Evolutionary conservation across 192 early-diverging fungal species (phyloP), one percentile per base, ranked within the genome.

Genomic region (Backusella morwellensis): DNA sequence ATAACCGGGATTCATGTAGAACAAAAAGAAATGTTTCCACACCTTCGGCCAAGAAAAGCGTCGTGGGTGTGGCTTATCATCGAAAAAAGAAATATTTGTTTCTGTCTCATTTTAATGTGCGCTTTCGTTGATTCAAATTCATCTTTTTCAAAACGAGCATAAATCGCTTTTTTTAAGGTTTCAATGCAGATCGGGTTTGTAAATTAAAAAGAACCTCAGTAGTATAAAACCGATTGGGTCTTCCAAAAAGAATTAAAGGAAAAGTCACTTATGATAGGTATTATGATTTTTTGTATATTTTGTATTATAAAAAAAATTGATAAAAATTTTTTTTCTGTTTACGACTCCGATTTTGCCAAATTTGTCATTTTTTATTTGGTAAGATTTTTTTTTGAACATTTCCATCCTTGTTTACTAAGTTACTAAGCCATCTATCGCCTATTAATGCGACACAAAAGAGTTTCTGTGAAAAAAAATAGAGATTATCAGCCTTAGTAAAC

Each of bases 151-250:
- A 56, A 56, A 56, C 19, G n/a, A 56, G 21, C 23, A 56, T n/a
- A 23, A n/a, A 56, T 21, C 42, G 21, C 8, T 23, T 9, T 63
- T 32, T 26, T 29, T 63, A 63, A 29, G 56, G 56, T 63, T 63
- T 63, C 56, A 26, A 63, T 63, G 56, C 56, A 63, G 56, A 63
- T 63, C 56, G 56, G 56, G 21, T 29, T 63, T 63, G 26, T 3
- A 63, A 63, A 50, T 29, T 29, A 63, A 63, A 63, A 29, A 63
- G 23, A 63, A 63, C 8, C 2, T 29, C 26, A 26, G 21, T 63
- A 14, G 26, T 63, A 63, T 63, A 63, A 63, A 63, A 63, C 56
- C 56, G 56, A 63, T 63, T 63, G 56, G 56, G 56, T 29, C 26
- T 63, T 29, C 56, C 47, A 50, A 50, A 63, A 63, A 63, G 56